These are phyloP conservation scores for Sarocladium strictum DNA, from an alignment of 2,329 filamentous ascomycete species.

Conservation along the genomic window DNA sequence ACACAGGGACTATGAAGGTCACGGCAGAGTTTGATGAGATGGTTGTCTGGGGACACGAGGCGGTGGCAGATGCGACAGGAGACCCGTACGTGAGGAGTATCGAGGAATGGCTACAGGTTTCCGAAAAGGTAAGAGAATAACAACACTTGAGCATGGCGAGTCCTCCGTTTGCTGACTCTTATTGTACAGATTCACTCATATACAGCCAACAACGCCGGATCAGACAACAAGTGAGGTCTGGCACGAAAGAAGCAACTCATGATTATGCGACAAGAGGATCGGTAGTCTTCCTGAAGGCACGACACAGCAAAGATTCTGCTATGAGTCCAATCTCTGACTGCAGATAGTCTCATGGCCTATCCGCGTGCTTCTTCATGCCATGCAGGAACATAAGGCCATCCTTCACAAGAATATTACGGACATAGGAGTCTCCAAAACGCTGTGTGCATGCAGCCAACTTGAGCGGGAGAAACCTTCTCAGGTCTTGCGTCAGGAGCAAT, in stretches of 20 bases:
- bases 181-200: constrained; percentile 29
- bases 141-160: not conserved
- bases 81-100: constrained; percentile 72
- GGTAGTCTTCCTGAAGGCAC: too few relatives aligned
- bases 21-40: constrained; percentile 67
- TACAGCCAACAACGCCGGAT: not conserved
- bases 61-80: constrained; percentile 48
- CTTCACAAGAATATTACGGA: too few relatives aligned
- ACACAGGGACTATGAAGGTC: constrained; percentile 53
- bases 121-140: constrained; percentile 51
- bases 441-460: too few relatives aligned
- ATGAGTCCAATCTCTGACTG: too few relatives aligned
- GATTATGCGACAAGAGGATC: not conserved
- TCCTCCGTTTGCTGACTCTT: constrained; percentile 14
- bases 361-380: too few relatives aligned
- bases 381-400: too few relatives aligned
- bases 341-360: too few relatives aligned
- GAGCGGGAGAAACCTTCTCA: too few relatives aligned
- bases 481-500: too few relatives aligned
- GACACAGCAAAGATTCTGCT: too few relatives aligned
- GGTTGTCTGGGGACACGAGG: constrained; percentile 80
- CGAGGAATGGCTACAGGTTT: constrained; percentile 73
- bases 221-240: not conserved
- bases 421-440: too few relatives aligned
- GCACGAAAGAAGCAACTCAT: not conserved